phyloP scores from a whole-genome alignment of 2,329 filamentous ascomycete species.

The Talaromyces amestolkiae region DNA sequence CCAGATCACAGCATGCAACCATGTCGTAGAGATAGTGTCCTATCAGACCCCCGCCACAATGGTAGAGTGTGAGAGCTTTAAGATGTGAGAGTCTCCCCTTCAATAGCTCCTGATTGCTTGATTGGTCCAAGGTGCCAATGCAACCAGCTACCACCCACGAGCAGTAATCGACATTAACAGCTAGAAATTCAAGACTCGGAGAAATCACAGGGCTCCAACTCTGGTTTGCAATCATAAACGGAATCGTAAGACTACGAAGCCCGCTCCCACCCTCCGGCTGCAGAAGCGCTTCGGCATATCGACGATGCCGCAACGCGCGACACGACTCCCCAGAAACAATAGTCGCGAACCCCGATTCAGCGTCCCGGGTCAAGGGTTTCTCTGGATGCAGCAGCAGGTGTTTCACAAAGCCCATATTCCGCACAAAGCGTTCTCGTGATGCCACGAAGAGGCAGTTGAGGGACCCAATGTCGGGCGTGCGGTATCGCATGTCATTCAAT shows the following conservation, averaged over 20 bases:
- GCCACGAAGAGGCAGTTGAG: not conserved
- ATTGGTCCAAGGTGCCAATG: not conserved
- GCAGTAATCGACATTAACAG: not conserved
- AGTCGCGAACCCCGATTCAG: not conserved
- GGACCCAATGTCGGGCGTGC: not conserved
- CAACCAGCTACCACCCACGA: not conserved
- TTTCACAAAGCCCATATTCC: not conserved
- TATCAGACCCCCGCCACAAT: not conserved
- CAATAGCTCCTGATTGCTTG: not conserved
- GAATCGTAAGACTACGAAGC: not conserved
- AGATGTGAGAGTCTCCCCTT: not conserved
- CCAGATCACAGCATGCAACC: not conserved
- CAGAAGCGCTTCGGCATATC: not conserved
- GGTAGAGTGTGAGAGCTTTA: not conserved
- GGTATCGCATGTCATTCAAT: conserved; percentile 2
- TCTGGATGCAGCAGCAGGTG: not conserved
- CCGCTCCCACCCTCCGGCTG: not conserved
- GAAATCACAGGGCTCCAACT: not conserved
- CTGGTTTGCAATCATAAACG: not conserved
- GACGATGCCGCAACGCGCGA: not conserved
- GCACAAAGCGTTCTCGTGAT: not conserved
- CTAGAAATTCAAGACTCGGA: not conserved
- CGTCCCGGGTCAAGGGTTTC: not conserved
- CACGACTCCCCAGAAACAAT: not conserved
- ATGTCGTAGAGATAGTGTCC: not conserved